Evolutionary conservation across 257 asterid genomes (phyloP).

Genomic region (Plectranthus barbatus): DNA sequence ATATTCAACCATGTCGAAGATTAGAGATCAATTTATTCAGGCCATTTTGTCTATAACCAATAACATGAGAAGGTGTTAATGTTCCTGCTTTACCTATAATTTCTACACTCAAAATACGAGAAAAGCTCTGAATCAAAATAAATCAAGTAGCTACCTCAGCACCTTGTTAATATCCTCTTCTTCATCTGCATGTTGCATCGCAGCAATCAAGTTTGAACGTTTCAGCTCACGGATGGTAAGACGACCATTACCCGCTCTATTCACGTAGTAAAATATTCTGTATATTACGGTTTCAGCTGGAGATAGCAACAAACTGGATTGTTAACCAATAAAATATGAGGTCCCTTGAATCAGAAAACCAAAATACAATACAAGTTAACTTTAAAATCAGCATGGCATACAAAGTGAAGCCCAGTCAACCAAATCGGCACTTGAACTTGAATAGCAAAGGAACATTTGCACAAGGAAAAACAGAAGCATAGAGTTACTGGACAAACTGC

Average conservation of each 20-base stretch:
- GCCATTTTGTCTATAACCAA: slow-evolving; percentile 3
- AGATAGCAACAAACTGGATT: slow-evolving; percentile 32
- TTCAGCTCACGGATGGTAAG: slow-evolving; percentile 91
- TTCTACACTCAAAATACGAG: neutral
- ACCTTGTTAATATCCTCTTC: slow-evolving; percentile 98
- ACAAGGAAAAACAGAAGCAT: neutral
- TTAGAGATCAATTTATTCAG: neutral
- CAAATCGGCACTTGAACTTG: slow-evolving; percentile 10
- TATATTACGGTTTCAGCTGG: slow-evolving; percentile 97
- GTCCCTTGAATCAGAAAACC: neutral
- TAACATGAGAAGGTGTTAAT: neutral
- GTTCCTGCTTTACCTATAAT: neutral
- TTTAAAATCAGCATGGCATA: slow-evolving; percentile 1
- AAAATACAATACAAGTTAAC: neutral
- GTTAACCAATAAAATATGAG: slow-evolving; percentile 13
- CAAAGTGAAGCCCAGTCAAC: neutral
- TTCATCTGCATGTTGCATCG: slow-evolving; percentile 97
- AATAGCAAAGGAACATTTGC: slow-evolving; percentile 5
- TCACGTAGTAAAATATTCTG: slow-evolving; percentile 96
- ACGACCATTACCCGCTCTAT: slow-evolving; percentile 83
- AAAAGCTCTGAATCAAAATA: neutral
- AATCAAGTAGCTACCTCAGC: slow-evolving; percentile 48
- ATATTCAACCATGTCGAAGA: neutral
- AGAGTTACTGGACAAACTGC: slow-evolving; percentile 3
- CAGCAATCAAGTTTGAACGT: slow-evolving; percentile 76